Percentiles rank a stretch among this genome's conserved stretches.
These are phyloP conservation scores for Gloeopeniophorella convolvens DNA, from an alignment of 768 basidiomycete genomes.

Conservation along the genomic window DNA sequence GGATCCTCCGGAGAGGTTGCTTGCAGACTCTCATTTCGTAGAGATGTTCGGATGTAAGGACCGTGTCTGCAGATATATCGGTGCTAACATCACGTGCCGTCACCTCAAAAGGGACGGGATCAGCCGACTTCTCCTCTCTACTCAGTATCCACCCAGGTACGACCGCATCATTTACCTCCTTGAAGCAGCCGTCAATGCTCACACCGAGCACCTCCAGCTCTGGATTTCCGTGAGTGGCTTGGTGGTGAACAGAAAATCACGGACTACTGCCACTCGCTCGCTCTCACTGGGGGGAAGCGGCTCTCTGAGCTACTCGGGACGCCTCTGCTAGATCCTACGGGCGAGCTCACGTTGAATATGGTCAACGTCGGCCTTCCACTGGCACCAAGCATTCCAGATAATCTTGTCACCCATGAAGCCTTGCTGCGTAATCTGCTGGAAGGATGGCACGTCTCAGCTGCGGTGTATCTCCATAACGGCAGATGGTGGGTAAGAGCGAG, in stretches of 20 bases:
- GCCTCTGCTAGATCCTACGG: slow-evolving; percentile 46
- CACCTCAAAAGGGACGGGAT: slow-evolving; percentile 49
- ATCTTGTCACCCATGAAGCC: slow-evolving; percentile 12
- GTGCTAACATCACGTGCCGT: not conserved
- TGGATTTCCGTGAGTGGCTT: slow-evolving; percentile 65
- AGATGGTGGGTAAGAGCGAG: slow-evolving; percentile 33
- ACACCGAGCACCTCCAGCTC: slow-evolving; percentile 35
- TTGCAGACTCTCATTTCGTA: slow-evolving; percentile 34
- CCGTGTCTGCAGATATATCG: slow-evolving; percentile 6
- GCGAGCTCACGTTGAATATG: slow-evolving; percentile 65
- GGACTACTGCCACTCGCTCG: slow-evolving; percentile 62
- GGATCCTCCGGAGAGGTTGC: slow-evolving; percentile 29
- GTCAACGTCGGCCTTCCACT: slow-evolving; percentile 45
- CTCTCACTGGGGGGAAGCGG: slow-evolving; percentile 54
- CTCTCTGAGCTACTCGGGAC: slow-evolving; percentile 61
- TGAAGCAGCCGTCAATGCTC: not conserved
- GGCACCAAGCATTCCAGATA: slow-evolving; percentile 22
- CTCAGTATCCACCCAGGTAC: slow-evolving; percentile 50
- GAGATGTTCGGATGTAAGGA: slow-evolving; percentile 47
- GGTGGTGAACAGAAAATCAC: slow-evolving; percentile 74
- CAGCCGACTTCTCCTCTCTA: slow-evolving; percentile 47
- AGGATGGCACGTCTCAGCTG: slow-evolving; percentile 28
- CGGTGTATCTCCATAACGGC: slow-evolving; percentile 27
- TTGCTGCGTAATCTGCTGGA: slow-evolving; percentile 25
- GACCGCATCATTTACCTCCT: slow-evolving; percentile 14